A percentile compares a stretch with the other conserved stretches of the same genome.
Conservation (phyloP, 495 filamentous ascomycete genomes). For the Penicillium taxi region DNA sequence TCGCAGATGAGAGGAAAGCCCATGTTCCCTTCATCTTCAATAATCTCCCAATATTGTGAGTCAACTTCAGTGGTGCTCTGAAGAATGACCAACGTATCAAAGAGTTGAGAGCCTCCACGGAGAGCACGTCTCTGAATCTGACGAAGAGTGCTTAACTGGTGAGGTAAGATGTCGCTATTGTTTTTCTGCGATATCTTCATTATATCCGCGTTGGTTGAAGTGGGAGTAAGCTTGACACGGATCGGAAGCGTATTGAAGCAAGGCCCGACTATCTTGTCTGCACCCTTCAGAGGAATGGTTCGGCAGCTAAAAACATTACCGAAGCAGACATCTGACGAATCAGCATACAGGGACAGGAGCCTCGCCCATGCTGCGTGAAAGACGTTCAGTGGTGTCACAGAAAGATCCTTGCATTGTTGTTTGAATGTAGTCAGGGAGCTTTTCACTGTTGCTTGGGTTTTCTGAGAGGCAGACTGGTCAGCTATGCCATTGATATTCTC, state of each 20-base stretch:
- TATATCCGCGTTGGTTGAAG: slow-evolving; percentile 43
- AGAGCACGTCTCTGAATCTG: slow-evolving; percentile 43
- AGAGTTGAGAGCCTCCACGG: slow-evolving; percentile 42
- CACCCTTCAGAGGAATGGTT: slow-evolving; percentile 50
- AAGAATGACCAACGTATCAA: slow-evolving; percentile 70
- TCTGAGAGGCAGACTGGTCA: slow-evolving; percentile 9
- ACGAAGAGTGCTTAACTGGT: slow-evolving; percentile 64
- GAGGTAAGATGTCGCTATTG: slow-evolving; percentile 49
- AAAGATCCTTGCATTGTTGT: slow-evolving; percentile 38
- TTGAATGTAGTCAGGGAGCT: slow-evolving; percentile 39
- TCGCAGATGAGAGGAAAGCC: slow-evolving; percentile 68
- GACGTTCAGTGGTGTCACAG: slow-evolving; percentile 53
- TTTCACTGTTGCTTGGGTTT: slow-evolving; percentile 14
- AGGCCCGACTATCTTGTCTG: slow-evolving; percentile 65
- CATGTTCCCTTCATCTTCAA: slow-evolving; percentile 65
- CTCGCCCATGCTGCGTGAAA: slow-evolving; percentile 63
- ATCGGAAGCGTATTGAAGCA: slow-evolving; percentile 81
- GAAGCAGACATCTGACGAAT: slow-evolving; percentile 63
- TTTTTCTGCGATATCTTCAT: slow-evolving; percentile 44
- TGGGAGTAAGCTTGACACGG: slow-evolving; percentile 42
- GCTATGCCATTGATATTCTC: slow-evolving; percentile 8
- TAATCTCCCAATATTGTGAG: slow-evolving; percentile 52
- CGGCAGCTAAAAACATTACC: slow-evolving; percentile 73
- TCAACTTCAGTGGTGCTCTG: slow-evolving; percentile 50
- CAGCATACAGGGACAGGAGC: slow-evolving; percentile 44